These are phyloP conservation scores for Fragaria vesca DNA, from an alignment of 306 rosid genomes.

Conservation along the genomic window DNA sequence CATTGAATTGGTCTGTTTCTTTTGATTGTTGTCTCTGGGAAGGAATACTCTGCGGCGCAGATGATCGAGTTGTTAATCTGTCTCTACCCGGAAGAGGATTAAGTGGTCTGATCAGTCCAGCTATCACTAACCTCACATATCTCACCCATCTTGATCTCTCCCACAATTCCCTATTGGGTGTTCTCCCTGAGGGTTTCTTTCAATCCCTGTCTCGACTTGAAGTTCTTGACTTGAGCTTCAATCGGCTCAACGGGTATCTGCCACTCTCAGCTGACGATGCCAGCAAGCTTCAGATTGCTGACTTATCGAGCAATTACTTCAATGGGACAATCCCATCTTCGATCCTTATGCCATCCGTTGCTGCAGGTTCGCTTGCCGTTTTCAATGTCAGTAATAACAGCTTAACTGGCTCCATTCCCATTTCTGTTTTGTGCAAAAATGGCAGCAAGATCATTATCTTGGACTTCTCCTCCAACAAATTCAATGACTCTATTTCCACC, in stretches of 20 bases:
- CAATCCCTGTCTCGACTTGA: constrained; percentile 24
- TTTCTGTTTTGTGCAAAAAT: constrained; percentile 45
- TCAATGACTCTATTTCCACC: constrained; percentile 37
- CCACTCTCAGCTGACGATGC: constrained; percentile 10
- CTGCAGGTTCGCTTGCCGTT: constrained; percentile 39
- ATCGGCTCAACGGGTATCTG: constrained; percentile 41
- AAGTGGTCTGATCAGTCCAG: constrained; percentile 38
- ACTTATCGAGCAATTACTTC: constrained; percentile 76
- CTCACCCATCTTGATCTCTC: constrained; percentile 70
- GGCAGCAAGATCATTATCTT: constrained; percentile 39
- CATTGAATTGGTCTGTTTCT: constrained; percentile 62
- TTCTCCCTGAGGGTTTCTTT: constrained; percentile 40
- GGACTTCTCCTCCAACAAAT: constrained; percentile 69
- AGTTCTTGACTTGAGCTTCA: constrained; percentile 16
- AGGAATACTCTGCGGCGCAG: constrained; percentile 48
- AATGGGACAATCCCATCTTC: constrained; percentile 54
- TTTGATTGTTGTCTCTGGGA: constrained; percentile 81
- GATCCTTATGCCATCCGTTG: constrained; percentile 34
- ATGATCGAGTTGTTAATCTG: constrained; percentile 46
- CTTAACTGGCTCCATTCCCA: constrained; percentile 57
- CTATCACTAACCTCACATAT: constrained; percentile 39
- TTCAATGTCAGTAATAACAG: constrained; percentile 85
- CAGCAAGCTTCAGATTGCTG: constrained; percentile 34
- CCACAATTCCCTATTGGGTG: constrained; percentile 50
- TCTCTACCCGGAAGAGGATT: constrained; percentile 54